phyloP scores from a whole-genome alignment of 192 early-diverging fungal species.

The Tieghemiomyces parasiticus region DNA sequence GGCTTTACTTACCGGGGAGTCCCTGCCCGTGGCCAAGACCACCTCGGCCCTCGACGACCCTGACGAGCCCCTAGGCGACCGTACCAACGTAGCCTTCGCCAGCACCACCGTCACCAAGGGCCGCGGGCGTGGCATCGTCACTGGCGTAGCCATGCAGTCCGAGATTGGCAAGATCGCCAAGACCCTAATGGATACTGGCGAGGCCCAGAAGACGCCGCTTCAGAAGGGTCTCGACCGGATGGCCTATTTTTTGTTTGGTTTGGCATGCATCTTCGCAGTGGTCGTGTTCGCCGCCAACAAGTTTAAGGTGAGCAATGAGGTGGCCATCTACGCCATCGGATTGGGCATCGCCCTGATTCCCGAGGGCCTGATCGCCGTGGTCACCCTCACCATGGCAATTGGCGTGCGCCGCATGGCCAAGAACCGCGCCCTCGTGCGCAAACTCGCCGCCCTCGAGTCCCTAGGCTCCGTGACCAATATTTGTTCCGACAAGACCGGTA shows the following conservation, averaged over 20 bases:
- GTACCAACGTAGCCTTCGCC: conserved; percentile 82
- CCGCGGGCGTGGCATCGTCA: conserved; percentile 80
- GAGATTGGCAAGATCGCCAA: conserved; percentile 89
- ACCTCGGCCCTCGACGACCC: conserved; percentile 45
- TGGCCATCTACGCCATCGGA: conserved; percentile 62
- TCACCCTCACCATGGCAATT: conserved; percentile 85
- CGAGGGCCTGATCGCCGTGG: conserved; percentile 87
- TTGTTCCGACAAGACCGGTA: conserved; percentile 94
- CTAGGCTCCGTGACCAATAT: conserved; percentile 87
- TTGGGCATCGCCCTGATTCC: conserved; percentile 91
- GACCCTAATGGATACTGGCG: conserved; percentile 44
- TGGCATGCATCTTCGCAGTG: conserved; percentile 58
- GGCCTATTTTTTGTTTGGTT: conserved; percentile 56
- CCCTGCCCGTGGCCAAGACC: conserved; percentile 63
- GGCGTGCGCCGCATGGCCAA: conserved; percentile 79
- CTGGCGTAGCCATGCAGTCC: conserved; percentile 67
- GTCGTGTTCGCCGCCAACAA: conserved; percentile 67
- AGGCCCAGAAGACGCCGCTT: conserved; percentile 40
- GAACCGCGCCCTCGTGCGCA: conserved; percentile 76
- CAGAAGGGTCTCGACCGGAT: conserved; percentile 57
- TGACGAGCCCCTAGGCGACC: conserved; percentile 70
- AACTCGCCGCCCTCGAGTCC: conserved; percentile 75
- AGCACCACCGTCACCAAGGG: conserved; percentile 80
- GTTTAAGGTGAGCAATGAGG: conserved; percentile 40
- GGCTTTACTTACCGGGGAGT: conserved; percentile 85